Evolutionary conservation across 163 green algal genomes (phyloP).

Genomic region (Scenedesmus sp.): DNA sequence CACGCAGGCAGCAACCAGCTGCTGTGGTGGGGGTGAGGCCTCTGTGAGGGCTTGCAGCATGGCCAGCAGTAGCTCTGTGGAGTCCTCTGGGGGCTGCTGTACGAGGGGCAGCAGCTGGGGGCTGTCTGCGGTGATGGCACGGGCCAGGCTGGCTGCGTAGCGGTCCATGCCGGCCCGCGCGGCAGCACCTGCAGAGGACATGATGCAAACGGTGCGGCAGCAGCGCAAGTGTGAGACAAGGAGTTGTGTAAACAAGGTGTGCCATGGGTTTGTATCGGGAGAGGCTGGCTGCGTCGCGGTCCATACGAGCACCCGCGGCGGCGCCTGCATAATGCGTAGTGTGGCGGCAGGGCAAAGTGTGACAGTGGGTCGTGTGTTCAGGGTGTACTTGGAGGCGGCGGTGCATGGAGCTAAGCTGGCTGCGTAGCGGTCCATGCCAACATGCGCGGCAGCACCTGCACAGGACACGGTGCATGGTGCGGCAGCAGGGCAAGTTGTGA

Average conservation of each 20-base stretch:
- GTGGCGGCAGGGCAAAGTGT: neutral
- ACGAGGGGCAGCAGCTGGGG: slow-evolving; percentile 56
- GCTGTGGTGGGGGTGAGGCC: neutral
- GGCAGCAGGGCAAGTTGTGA: neutral
- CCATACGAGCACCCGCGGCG: slow-evolving; percentile 52
- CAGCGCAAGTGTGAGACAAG: neutral
- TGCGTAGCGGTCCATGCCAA: slow-evolving; percentile 60
- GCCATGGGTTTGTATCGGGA: slow-evolving; percentile 22
- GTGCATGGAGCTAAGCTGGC: slow-evolving; percentile 64
- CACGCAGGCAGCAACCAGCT: neutral
- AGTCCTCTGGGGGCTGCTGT: neutral
- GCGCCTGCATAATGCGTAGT: neutral
- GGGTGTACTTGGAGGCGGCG: slow-evolving; percentile 25
- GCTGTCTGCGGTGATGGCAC: slow-evolving; percentile 57
- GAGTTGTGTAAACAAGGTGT: neutral
- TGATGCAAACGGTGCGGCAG: neutral
- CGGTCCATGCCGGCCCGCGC: slow-evolving; percentile 55
- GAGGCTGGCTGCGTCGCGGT: slow-evolving; percentile 60
- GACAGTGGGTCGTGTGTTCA: neutral
- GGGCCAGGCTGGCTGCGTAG: slow-evolving; percentile 63
- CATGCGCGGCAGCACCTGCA: slow-evolving; percentile 19
- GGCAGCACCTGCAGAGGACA: neutral
- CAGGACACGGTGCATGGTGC: neutral
- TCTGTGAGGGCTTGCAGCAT: slow-evolving; percentile 48
- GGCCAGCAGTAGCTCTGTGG: slow-evolving; percentile 33